Conservation (phyloP, 176 grass and related monocot genomes). For the Carex littledalei region DNA sequence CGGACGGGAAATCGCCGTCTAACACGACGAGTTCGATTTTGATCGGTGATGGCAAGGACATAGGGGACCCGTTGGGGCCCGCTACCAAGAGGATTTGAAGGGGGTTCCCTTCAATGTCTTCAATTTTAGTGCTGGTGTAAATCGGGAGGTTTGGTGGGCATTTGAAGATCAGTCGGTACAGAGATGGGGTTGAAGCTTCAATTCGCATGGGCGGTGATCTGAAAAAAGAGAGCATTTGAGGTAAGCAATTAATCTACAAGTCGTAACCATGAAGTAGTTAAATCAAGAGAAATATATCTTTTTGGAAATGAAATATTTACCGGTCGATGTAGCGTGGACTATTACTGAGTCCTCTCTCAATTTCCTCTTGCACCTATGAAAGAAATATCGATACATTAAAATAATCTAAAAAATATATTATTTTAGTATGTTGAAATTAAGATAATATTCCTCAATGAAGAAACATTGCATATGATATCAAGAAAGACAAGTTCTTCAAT, state of each 20-base stretch:
- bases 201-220: constrained; percentile 18
- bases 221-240: constrained; percentile 5
- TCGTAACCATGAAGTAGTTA: not conserved
- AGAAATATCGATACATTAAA: not conserved
- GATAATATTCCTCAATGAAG: too few species aligned
- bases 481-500: not conserved
- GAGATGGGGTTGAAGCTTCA: not conserved
- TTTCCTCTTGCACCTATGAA: constrained; percentile 80
- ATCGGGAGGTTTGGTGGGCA: constrained; percentile 31
- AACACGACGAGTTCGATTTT: constrained; percentile 71
- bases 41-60: constrained; percentile 15
- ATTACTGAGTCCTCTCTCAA: constrained; percentile 48
- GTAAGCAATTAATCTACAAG: not conserved
- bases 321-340: constrained; percentile 35
- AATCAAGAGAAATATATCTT: not conserved
- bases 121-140: constrained; percentile 83
- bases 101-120: constrained; percentile 19
- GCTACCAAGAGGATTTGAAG: constrained; percentile 59
- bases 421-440: too few species aligned
- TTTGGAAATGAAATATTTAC: constrained; percentile 22
- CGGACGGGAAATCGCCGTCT: constrained; percentile 49
- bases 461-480: too few species aligned
- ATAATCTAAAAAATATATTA: not conserved
- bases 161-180: constrained; percentile 49
- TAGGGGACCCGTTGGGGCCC: not conserved